These are phyloP conservation scores for Gymnopilus junonius DNA, from an alignment of 768 basidiomycete genomes.

Conservation along the genomic window DNA sequence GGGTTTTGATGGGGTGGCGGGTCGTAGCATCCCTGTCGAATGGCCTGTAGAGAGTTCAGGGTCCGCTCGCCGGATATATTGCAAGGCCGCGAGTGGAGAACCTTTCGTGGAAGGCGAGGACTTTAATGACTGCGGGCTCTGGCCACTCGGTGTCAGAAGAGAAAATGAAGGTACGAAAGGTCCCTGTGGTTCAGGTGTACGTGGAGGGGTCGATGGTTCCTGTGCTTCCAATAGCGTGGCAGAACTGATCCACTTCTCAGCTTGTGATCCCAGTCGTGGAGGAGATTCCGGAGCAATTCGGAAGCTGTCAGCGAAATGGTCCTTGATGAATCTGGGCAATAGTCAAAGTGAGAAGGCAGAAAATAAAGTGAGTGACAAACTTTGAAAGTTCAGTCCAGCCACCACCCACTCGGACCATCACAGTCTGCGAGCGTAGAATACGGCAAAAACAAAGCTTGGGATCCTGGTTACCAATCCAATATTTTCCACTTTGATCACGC, in stretches of 20 bases:
- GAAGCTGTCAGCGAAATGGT: slow-evolving; percentile 85
- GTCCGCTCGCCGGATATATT: slow-evolving; percentile 85
- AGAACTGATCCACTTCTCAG: slow-evolving; percentile 87
- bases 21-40: slow-evolving; percentile 45
- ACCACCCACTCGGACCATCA: slow-evolving; percentile 96
- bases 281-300: slow-evolving; percentile 72
- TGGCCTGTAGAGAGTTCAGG: slow-evolving; percentile 43
- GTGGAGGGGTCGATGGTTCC: slow-evolving; percentile 46
- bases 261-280: slow-evolving; percentile 51
- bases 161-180: slow-evolving; percentile 70
- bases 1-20: slow-evolving; percentile 70
- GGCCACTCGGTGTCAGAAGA: slow-evolving; percentile 59
- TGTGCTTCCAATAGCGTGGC: slow-evolving; percentile 65
- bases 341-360: background rate
- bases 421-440: slow-evolving; percentile 87
- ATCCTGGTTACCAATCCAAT: slow-evolving; percentile 94
- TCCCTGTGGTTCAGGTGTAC: slow-evolving; percentile 69
- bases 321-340: slow-evolving; percentile 74
- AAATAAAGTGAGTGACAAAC: slow-evolving; percentile 47
- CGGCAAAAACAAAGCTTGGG: slow-evolving; percentile 91
- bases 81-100: slow-evolving; percentile 79
- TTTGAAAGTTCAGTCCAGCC: slow-evolving; percentile 93
- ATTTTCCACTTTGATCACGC: slow-evolving; percentile 93
- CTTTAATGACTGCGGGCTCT: slow-evolving; percentile 53
- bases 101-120: slow-evolving; percentile 61